Base-by-base conservation (phyloP, 179 eudicot genomes). In the Vitellaria paradoxa region DNA sequence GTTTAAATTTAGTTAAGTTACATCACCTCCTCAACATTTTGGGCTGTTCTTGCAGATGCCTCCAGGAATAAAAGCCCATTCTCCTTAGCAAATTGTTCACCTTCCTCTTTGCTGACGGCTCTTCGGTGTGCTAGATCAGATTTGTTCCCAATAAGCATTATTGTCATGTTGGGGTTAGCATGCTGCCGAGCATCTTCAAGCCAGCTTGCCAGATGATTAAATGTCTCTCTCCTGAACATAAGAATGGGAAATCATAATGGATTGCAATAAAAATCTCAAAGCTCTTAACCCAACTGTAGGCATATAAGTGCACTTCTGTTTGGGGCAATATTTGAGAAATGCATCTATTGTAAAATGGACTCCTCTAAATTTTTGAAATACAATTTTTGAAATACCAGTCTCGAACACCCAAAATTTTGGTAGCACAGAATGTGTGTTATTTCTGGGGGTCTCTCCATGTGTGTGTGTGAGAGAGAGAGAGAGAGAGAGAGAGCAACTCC, bases 111-210 rank as follows among this genome's bases (percentile, higher is more conserved):
- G 82, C 89, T 92, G 61, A 92, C 92, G 76, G 93, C 97, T 72
- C 97, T 91, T 82, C 93, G 81, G 73, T 92, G 95, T 13, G 93
- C 81, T 70, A 91, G 91, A 80, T 92, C 95, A 76, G 86, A 79
- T 77, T 92, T 92, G 75, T 92, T 93, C 53, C 92, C 97, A 12
- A 93, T 82, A 68, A 93, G 96, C 89, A 90, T 91, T 77, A 93
- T 91, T 21, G 93, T 83, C 97, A 93, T 93, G 84, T 91, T 93
- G 57, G 96, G 87, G 78, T 91, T 93, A 45, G 96, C 97, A 86
- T 93, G 97, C 78, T 93, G 93, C 55, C 93, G 86, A 18, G 96
- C 97, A 88, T 93, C 97, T 78, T 93, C 96, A 70, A 91, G 88
- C 97, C 97, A 93, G 77, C 92, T 90, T 14, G 92, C 96, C 8